These are phyloP conservation scores for Rubroboletus pulcherrimus DNA, from an alignment of 768 basidiomycete species.

Conservation along the genomic window DNA sequence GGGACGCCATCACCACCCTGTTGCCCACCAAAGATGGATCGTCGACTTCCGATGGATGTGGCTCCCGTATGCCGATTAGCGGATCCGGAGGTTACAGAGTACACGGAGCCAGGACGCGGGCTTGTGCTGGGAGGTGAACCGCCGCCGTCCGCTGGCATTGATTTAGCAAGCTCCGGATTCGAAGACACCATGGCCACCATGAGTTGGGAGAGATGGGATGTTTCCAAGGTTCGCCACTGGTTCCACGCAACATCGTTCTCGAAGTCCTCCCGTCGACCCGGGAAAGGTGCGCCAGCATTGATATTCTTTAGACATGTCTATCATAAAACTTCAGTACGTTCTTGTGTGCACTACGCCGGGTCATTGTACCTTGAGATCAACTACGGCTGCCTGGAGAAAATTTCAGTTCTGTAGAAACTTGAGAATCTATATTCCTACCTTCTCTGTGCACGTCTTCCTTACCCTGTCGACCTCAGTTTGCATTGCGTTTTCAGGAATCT, in stretches of 20 bases:
- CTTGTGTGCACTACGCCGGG: background rate
- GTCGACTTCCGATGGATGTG: conserved; percentile 63
- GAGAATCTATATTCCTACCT: conserved; percentile 38
- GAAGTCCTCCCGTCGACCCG: conserved; percentile 86
- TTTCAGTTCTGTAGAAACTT: background rate
- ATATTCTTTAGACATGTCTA: conserved; percentile 88
- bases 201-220: conserved; percentile 79
- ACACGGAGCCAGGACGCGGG: conserved; percentile 55
- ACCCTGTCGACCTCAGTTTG: conserved; percentile 73
- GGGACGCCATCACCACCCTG: conserved; percentile 30
- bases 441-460: conserved; percentile 66
- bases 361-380: conserved; percentile 72
- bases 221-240: conserved; percentile 79
- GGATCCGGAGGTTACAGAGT: conserved; percentile 38
- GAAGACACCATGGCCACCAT: conserved; percentile 83
- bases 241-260: conserved; percentile 77
- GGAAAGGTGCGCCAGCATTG: conserved; percentile 77
- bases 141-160: conserved; percentile 52
- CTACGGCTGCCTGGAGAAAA: conserved; percentile 64
- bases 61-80: conserved; percentile 54
- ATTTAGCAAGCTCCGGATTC: conserved; percentile 84
- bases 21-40: conserved; percentile 47
- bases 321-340: conserved; percentile 7
- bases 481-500: conserved; percentile 61
- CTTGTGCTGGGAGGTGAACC: conserved; percentile 20